Conservation (phyloP, 768 basidiomycete species). For the Auriculariales sp. region DNA sequence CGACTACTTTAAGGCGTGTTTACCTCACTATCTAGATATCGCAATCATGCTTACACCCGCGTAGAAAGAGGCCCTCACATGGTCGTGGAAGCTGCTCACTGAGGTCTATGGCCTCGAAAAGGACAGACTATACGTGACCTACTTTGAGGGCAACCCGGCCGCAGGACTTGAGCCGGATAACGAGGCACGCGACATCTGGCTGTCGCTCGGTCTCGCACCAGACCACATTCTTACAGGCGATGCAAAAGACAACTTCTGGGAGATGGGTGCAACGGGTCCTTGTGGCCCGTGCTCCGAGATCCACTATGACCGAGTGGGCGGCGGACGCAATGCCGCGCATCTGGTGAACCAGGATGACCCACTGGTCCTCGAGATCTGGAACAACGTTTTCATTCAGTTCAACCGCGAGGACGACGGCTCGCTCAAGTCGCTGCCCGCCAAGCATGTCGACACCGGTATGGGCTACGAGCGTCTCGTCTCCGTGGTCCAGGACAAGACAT, state of each 20-base stretch:
- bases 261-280: slow-evolving; percentile 97
- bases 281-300: slow-evolving; percentile 98
- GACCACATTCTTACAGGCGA: slow-evolving; percentile 87
- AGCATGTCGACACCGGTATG: slow-evolving; percentile 98
- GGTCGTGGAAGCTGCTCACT: slow-evolving; percentile 92
- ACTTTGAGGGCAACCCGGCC: slow-evolving; percentile 89
- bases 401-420: slow-evolving; percentile 86
- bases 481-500: slow-evolving; percentile 75
- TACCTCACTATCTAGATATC: not conserved
- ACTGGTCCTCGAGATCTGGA: slow-evolving; percentile 97
- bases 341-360: slow-evolving; percentile 96
- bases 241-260: slow-evolving; percentile 99
- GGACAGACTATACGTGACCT: slow-evolving; percentile 91
- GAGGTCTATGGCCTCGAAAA: slow-evolving; percentile 75
- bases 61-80: slow-evolving; percentile 83
- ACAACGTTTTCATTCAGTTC: slow-evolving; percentile 98
- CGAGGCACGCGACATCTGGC: slow-evolving; percentile 80
- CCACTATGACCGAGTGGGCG: slow-evolving; percentile 95
- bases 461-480: slow-evolving; percentile 97
- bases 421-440: slow-evolving; percentile 66
- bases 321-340: slow-evolving; percentile 81
- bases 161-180: slow-evolving; percentile 75
- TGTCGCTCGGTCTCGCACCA: slow-evolving; percentile 75
- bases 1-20: slow-evolving; percentile 89
- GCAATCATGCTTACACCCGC: not conserved